Evolutionary conservation across 305 asterid genomes (phyloP).

Genomic region (Solanum aculeatissimum): DNA sequence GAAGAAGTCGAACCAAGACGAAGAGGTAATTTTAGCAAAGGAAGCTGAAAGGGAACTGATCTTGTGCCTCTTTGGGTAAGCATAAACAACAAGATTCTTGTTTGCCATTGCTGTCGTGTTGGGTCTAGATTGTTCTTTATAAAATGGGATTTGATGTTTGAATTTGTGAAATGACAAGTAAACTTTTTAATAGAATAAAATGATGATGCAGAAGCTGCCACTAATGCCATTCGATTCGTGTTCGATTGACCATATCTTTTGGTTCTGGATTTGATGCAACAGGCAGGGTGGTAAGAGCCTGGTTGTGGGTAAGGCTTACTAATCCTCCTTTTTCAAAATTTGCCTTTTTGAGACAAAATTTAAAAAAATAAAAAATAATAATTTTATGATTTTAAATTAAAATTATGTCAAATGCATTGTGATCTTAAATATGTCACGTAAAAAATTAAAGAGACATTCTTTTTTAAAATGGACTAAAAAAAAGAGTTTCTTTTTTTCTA

Average conservation of each 20-base stretch:
- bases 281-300: no score
- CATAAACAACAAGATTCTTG: neutral
- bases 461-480: no score
- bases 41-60: conserved; percentile 16
- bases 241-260: neutral
- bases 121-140: neutral
- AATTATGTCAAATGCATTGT: no score
- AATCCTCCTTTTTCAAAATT: no score
- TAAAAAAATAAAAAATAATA: no score
- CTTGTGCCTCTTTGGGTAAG: neutral
- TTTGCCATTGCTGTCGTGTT: neutral
- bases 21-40: conserved; percentile 15
- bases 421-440: no score
- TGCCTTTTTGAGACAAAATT: no score
- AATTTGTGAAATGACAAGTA: neutral
- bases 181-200: neutral
- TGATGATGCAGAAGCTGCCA: neutral
- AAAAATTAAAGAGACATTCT: no score
- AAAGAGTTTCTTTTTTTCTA: no score
- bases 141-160: neutral
- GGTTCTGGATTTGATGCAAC: neutral
- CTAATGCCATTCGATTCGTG: neutral
- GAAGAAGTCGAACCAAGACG: conserved; percentile 20
- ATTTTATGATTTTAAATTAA: no score
- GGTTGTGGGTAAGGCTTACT: no score